Evolutionary conservation across 2,329 filamentous ascomycete genomes (phyloP), one percentile per base, ranked within the genome.

Genomic region (Lomentospora prolificans): DNA sequence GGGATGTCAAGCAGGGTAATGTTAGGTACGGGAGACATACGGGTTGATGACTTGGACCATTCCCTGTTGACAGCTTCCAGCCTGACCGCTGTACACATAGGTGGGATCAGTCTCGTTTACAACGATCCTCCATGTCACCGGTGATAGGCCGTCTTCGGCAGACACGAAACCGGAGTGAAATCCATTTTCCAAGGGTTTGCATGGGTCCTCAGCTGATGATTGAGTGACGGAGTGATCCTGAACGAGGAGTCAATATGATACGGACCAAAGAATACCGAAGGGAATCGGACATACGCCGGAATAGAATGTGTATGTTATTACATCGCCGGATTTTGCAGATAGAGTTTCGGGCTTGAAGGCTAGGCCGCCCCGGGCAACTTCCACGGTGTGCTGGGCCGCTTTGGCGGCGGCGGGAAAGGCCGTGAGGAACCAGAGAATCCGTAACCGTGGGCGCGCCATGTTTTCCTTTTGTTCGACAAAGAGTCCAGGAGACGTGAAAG

Each of bases 51-150:
- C 60, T 25, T 69, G 68, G 1, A 72, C 64, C 70, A 72, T 72
- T 54, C 70, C 69, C 22, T 57, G 66, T 60, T 77, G 70, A 63
- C 76, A 79, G 61, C 78, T 74, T 36, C 69, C 67, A 1, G 64
- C 67, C 54, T 72, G 68, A 17, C 65, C 68, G 65, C 75, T 79
- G 61, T 78, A 79, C 57, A 74, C 69, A 74, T 75, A 79, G 17
- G 75, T 67, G 3, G 76, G 72, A 57, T 72, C 70, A 3, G 70
- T 73, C 60, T 75, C 68, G 36, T 73, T 71, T 46, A 79, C 62
- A 2, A 67, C 69, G 57, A 78, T 70, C 28, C 70, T 72, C 63
- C 74, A 79, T 6, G 69, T 66, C 0, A 69, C 71, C 0, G 70
- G 69, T 10, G 33, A 25, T 0, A 14, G 31, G 7, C 25, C 48